Base-by-base conservation (phyloP, 805 yeast genomes). In the Suhomyces vadensis region DNA sequence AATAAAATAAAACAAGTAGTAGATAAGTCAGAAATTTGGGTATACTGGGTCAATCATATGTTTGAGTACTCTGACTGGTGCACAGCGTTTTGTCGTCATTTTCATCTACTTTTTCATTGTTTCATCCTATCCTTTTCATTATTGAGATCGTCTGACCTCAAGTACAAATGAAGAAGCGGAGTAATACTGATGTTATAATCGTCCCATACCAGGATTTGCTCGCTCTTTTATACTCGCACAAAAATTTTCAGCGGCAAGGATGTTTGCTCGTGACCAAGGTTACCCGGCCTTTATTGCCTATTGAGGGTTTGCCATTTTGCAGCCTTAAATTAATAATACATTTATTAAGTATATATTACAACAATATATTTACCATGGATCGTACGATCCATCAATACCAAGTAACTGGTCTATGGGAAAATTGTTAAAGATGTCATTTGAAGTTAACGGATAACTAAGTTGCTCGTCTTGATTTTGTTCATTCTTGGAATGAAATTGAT, bases 41-140 rank as follows among this genome's bases (percentile, higher is more conserved):
- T 70, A 65, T 70, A 71, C 74, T 69, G 63, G 51, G 55, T 60
- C 65, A 58, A 61, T 71, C 76, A 71, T 70, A 59, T 50, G 56
- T 29, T 47, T 50, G 66, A 70, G 73, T 69, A 67, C 70, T 71
- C 76, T 69, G 76, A 71, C 75, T 71, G 76, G 76, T 71, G 76
- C 76, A 71, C 76, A 71, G 76, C 76, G 71, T 65, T 60, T 66
- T 67, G 74, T 71, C 74, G 55, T 71, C 76, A 66, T 46, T 33
- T 31, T 31, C 43, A 38, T 35, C 44, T 29, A 40, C 29, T 41
- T 39, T 49, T 39, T 38, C 31, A 31, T 26, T 47, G 38, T 47
- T 50, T 37, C 37, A 41, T 43, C 41, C 33, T 19, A 41, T 38
- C 24, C 35, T 27, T 38, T 38, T 38, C 25, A 25, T 26, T 26